Conservation (phyloP, 306 rosid species). For the Dryas octopetala region DNA sequence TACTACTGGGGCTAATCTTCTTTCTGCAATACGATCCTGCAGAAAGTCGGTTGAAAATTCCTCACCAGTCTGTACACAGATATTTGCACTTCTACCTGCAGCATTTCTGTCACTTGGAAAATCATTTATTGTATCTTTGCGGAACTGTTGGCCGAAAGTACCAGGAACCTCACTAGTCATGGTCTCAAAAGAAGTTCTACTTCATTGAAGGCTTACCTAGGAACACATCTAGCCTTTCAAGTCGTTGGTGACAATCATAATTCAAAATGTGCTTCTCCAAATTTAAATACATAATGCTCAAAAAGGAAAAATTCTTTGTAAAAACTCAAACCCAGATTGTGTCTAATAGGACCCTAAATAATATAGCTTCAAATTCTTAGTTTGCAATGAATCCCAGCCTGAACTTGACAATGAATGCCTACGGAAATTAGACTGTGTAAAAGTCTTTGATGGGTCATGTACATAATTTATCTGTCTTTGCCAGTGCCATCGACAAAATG, state of each 20-base stretch:
- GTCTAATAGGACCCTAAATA: constrained; percentile 6
- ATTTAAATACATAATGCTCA: neutral
- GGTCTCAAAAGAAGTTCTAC: constrained; percentile 29
- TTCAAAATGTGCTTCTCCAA: neutral
- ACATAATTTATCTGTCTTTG: neutral
- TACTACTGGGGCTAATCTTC: constrained; percentile 47
- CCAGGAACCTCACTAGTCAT: constrained; percentile 66
- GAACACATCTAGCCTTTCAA: constrained; percentile 29
- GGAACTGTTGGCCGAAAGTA: constrained; percentile 32
- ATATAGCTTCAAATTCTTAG: constrained; percentile 17
- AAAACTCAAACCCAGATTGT: neutral
- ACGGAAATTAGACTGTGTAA: neutral
- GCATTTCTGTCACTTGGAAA: constrained; percentile 29
- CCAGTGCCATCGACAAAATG: too few relatives aligned
- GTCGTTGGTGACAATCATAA: constrained; percentile 7
- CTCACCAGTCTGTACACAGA: constrained; percentile 83
- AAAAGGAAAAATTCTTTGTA: neutral
- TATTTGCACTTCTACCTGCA: constrained; percentile 34
- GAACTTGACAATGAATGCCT: neutral
- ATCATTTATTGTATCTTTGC: constrained; percentile 31
- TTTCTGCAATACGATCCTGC: constrained; percentile 57
- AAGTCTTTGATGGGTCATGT: neutral
- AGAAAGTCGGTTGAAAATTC: constrained; percentile 80
- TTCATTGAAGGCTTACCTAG: constrained; percentile 23
- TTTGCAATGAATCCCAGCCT: neutral